Percentiles rank a stretch among this genome's conserved stretches.
These are phyloP conservation scores for Arbutus unedo DNA, from an alignment of 148 eudicot species.

Conservation along the genomic window DNA sequence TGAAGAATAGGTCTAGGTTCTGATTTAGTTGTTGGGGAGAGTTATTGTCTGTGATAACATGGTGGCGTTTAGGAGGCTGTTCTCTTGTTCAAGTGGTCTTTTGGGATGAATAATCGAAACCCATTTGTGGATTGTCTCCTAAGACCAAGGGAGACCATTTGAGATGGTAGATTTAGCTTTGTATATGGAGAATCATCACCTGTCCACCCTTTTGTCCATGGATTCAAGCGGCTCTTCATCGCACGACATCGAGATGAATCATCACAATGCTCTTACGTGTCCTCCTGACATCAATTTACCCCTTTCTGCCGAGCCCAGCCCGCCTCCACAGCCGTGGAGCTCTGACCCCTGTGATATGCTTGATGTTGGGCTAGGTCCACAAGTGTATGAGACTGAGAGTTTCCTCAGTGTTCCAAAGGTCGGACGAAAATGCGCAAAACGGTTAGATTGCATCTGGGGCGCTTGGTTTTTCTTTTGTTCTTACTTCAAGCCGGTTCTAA, in stretches of 20 bases:
- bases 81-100: constrained; percentile 2
- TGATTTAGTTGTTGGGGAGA: constrained; percentile 14
- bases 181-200: constrained; percentile 58
- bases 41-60: constrained; percentile 12
- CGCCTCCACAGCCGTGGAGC: constrained; percentile 48
- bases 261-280: constrained; percentile 41
- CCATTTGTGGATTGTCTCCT: constrained; percentile 8
- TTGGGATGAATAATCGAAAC: constrained; percentile 19
- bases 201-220: constrained; percentile 66
- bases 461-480: constrained; percentile 66
- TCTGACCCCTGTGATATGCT: constrained; percentile 35
- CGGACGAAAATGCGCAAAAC: constrained; percentile 41
- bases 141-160: constrained; percentile 22
- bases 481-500: constrained; percentile 54
- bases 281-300: constrained; percentile 72
- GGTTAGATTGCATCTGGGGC: constrained; percentile 59
- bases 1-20: constrained; percentile 17
- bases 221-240: constrained; percentile 67
- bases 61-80: constrained; percentile 17
- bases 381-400: constrained; percentile 39
- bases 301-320: constrained; percentile 52
- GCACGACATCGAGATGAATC: constrained; percentile 66
- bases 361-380: constrained; percentile 49
- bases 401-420: constrained; percentile 34
- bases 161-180: constrained; percentile 45